A percentile compares a stretch with the other conserved stretches of the same genome.
Conservation (phyloP, 208 protist genomes). For the Trypanosoma lewisi region DNA sequence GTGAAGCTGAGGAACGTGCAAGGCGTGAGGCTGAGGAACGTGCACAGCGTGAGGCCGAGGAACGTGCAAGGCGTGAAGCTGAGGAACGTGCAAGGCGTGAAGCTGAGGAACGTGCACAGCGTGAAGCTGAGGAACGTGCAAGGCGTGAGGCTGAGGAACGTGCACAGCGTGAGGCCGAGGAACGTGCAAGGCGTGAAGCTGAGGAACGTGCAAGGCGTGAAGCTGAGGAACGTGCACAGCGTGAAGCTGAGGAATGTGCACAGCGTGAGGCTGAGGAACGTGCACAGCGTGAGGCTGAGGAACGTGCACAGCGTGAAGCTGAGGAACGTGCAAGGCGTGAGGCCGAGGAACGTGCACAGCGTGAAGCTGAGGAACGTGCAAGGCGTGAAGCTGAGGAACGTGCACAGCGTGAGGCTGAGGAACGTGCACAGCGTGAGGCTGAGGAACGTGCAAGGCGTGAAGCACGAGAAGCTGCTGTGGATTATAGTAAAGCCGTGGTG, state of each 20-base stretch:
- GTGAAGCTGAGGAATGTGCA: conserved; percentile 14
- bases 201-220: conserved; percentile 44
- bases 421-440: conserved; percentile 42
- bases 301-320: conserved; percentile 37
- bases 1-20: conserved; percentile 49
- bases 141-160: conserved; percentile 25
- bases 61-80: not conserved
- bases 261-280: conserved; percentile 41
- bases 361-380: conserved; percentile 30
- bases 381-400: conserved; percentile 16
- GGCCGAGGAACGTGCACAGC: conserved; percentile 47
- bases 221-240: conserved; percentile 14
- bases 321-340: conserved; percentile 26
- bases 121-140: conserved; percentile 40
- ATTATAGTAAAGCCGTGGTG: too few species aligned
- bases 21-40: conserved; percentile 37
- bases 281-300: conserved; percentile 22
- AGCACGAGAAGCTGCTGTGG: not conserved
- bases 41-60: not conserved
- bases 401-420: conserved; percentile 30
- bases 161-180: conserved; percentile 41
- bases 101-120: conserved; percentile 16
- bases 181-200: conserved; percentile 27
- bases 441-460: conserved; percentile 24
- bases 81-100: conserved; percentile 15